phyloP scores from a whole-genome alignment of 768 basidiomycete species.

The Trametes cinnabarina region DNA sequence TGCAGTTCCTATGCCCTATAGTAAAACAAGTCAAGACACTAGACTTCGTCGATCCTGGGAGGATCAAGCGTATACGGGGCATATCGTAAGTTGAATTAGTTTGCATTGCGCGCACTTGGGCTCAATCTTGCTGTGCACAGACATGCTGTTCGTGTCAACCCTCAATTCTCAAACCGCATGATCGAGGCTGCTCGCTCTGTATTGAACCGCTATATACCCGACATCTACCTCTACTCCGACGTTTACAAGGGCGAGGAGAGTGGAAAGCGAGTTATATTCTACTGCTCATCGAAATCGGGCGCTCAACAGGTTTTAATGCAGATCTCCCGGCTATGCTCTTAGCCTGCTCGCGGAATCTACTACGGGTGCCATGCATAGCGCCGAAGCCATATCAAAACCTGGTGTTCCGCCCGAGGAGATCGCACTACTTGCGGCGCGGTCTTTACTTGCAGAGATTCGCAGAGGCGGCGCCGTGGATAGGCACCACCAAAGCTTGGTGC shows the following conservation, averaged over 20 bases:
- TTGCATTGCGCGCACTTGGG: background rate
- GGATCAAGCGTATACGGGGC: constrained; percentile 91
- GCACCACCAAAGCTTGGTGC: constrained; percentile 81
- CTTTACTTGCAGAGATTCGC: constrained; percentile 74
- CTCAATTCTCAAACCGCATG: constrained; percentile 97
- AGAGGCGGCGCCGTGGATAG: constrained; percentile 89
- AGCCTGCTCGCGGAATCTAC: constrained; percentile 90
- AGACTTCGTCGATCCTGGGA: constrained; percentile 89
- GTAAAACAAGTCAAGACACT: constrained; percentile 90
- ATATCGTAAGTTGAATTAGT: constrained; percentile 67
- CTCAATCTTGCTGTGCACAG: constrained; percentile 37
- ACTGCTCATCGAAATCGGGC: background rate
- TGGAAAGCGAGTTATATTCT: constrained; percentile 69
- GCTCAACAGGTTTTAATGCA: constrained; percentile 32
- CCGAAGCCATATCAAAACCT: constrained; percentile 82
- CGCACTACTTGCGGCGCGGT: constrained; percentile 75
- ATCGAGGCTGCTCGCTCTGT: constrained; percentile 92
- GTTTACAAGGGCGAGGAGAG: constrained; percentile 98
- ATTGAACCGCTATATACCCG: constrained; percentile 94
- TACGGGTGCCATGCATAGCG: constrained; percentile 81
- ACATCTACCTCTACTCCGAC: constrained; percentile 97
- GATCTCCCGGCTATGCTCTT: constrained; percentile 94
- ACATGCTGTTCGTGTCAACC: constrained; percentile 94
- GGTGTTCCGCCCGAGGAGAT: constrained; percentile 91
- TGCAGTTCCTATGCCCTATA: constrained; percentile 89